Base-by-base conservation (phyloP, 75 land plant species). In the Pinus albicaulis region DNA sequence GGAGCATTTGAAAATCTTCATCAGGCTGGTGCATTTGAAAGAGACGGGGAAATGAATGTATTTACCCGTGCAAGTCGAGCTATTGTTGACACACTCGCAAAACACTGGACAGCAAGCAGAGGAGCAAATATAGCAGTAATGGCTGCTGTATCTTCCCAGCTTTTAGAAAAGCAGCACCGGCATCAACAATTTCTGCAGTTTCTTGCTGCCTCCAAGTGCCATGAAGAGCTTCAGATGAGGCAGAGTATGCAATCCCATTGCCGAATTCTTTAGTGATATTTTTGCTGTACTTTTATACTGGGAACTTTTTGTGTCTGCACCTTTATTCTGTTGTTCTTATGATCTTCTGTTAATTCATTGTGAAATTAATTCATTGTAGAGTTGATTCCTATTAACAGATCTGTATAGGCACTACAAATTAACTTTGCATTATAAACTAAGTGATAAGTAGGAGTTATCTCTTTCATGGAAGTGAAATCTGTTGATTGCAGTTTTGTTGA, bases 91-190 rank as follows among this genome's bases (percentile, higher is more conserved):
- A 91, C 96, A 36, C 77, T 98, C 38, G 96, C 99, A 60, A 98
- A 98, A 77, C 99, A 95, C 55, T 98, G 99, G 99, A 90, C 94
- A 57, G 82, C 99, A 56, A 88, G 92, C 48, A 83, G 95, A 85
- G 98, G 88, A 57, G 81, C 92, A 74, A 93, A 92, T 12, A 81
- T 86, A 74, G 86, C 92, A 44, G 65, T 91, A 28, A 78, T 86
- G 77, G 84, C 92, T 66, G 89, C 90, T 20, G 85, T 98, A 12
- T 89, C 98, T 66, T 78, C 98, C 25, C 96, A 95, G 59, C 90
- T 98, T 34, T 74, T 82, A 53, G 99, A 98, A 64, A 98, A 98
- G 76, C 92, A 89, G 63, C 87, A 86, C 73, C 88, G 91, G 79
- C 99, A 98, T 84, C 81, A 95, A 68, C 89, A 89, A 58, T 98